Evolutionary conservation across 441 rosid species (phyloP).

Genomic region (Aleurites moluccanus): DNA sequence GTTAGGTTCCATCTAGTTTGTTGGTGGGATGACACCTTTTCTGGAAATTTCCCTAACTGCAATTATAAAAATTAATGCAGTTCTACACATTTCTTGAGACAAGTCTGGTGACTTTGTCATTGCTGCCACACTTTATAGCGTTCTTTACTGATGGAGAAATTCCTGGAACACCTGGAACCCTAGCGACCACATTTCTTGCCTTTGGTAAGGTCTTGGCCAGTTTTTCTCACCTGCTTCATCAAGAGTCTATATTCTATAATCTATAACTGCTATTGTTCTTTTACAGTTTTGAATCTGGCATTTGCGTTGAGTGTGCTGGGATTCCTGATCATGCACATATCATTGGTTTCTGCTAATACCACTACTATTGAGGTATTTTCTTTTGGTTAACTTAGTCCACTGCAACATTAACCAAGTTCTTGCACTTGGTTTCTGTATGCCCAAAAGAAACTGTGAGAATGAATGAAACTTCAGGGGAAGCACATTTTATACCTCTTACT

Average conservation of each 20-base stretch:
- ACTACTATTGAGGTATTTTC: conserved; percentile 80
- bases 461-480: not conserved
- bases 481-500: too few relatives aligned
- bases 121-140: conserved; percentile 75
- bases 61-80: conserved; percentile 44
- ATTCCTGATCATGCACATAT: conserved; percentile 81
- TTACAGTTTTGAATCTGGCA: conserved; percentile 75
- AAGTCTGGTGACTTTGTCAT: conserved; percentile 67
- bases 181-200: conserved; percentile 84
- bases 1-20: not conserved
- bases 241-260: not conserved
- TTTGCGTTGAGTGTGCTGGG: conserved; percentile 86
- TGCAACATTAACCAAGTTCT: not conserved
- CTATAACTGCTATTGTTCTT: conserved; percentile 21
- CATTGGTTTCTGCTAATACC: conserved; percentile 70
- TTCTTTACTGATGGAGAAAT: conserved; percentile 87
- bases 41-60: conserved; percentile 9
- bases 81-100: conserved; percentile 89
- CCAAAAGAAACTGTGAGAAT: not conserved
- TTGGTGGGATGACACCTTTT: not conserved
- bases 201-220: conserved; percentile 49
- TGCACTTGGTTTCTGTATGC: not conserved
- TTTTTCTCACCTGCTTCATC: conserved; percentile 1
- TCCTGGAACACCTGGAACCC: conserved; percentile 85
- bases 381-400: conserved; percentile 8